Percentiles rank a stretch among this genome's conserved stretches.
Evolutionary conservation across 2,329 filamentous ascomycete genomes (phyloP).

Genomic region (Ambrosiella cleistominuta): DNA sequence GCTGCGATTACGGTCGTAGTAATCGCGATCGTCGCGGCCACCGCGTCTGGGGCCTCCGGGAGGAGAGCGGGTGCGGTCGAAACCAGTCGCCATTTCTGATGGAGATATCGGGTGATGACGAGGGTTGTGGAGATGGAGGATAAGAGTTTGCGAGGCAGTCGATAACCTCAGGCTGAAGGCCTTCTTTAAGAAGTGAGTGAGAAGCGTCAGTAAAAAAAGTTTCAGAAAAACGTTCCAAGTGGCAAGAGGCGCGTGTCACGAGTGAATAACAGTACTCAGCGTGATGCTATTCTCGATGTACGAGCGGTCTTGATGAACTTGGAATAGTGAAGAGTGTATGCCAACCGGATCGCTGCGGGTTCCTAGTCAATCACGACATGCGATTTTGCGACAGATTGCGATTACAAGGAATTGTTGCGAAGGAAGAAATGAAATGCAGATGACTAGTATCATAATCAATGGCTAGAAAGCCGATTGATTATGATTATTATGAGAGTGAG

Average conservation of each 20-base stretch:
- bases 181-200: slow-evolving; percentile 3
- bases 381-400: background rate
- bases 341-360: slow-evolving; percentile 10
- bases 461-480: too few species aligned
- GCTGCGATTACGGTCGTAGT: slow-evolving; percentile 39
- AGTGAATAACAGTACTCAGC: background rate
- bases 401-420: background rate
- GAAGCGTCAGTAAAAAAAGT: slow-evolving; percentile 10
- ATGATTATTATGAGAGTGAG: too few species aligned
- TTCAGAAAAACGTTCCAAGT: slow-evolving; percentile 3
- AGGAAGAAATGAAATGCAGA: background rate
- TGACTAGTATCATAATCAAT: background rate
- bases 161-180: background rate
- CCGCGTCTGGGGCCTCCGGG: slow-evolving; percentile 36
- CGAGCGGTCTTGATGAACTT: background rate
- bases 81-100: slow-evolving; percentile 10
- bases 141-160: background rate
- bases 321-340: slow-evolving; percentile 8
- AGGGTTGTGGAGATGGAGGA: background rate
- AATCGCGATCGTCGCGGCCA: slow-evolving; percentile 42
- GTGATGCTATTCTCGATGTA: slow-evolving; percentile 1
- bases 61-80: slow-evolving; percentile 11
- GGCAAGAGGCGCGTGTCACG: background rate
- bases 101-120: background rate
- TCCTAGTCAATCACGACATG: background rate